Evolutionary conservation across 2,329 filamentous ascomycete genomes (phyloP).

Genomic region (Geoglossum cookeanum): DNA sequence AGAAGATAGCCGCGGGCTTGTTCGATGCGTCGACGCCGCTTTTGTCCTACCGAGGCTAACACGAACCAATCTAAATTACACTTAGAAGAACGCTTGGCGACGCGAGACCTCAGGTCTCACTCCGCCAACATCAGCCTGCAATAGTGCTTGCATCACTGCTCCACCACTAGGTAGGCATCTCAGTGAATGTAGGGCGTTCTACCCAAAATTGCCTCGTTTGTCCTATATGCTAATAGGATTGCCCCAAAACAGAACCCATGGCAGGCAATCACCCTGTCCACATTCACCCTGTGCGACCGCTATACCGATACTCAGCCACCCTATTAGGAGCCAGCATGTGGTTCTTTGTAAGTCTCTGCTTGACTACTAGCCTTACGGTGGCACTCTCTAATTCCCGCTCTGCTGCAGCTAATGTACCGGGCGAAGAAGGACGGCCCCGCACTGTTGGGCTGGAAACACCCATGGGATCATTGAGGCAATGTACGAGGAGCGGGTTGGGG

Average conservation of each 20-base stretch:
- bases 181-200: not conserved
- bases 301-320: constrained; percentile 76
- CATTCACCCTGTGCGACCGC: constrained; percentile 36
- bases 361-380: constrained; percentile 4
- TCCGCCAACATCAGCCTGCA: not conserved
- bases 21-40: not conserved
- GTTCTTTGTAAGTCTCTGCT: constrained; percentile 64
- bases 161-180: not conserved
- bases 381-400: constrained; percentile 7
- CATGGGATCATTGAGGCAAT: constrained; percentile 65
- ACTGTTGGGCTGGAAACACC: constrained; percentile 84
- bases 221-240: not conserved
- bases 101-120: not conserved
- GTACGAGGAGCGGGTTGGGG: not conserved
- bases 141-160: not conserved
- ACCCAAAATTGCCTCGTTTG: not conserved
- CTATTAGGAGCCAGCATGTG: constrained; percentile 91
- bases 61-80: not conserved
- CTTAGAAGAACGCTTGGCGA: not conserved
- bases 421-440: constrained; percentile 91
- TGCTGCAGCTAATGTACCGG: constrained; percentile 68
- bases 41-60: not conserved
- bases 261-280: constrained; percentile 32
- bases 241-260: constrained; percentile 11
- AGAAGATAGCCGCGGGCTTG: not conserved